A percentile compares a stretch with the other conserved stretches of the same genome.
Evolutionary conservation across 2,329 filamentous ascomycete genomes (phyloP).

Genomic region (Pseudopyricularia javanii): DNA sequence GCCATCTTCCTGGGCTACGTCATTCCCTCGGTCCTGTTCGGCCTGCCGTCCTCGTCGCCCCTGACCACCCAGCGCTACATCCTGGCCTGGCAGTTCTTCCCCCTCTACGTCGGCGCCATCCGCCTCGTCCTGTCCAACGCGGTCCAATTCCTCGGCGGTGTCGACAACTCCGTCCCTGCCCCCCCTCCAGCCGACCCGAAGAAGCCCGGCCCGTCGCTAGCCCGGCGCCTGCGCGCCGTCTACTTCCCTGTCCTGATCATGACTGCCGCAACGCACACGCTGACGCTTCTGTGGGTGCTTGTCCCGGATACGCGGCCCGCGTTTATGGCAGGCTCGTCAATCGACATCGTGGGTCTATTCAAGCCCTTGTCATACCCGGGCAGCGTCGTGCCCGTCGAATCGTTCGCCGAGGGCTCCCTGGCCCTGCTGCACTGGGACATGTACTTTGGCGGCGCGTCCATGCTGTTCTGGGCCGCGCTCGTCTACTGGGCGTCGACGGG

Average conservation of each 20-base stretch:
- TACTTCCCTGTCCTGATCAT: background rate
- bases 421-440: background rate
- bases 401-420: background rate
- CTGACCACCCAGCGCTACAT: background rate
- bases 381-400: background rate
- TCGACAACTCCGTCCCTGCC: background rate
- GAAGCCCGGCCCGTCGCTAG: background rate
- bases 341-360: background rate
- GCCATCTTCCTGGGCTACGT: slow-evolving; percentile 1
- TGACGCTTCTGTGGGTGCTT: background rate
- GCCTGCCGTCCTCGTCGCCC: background rate
- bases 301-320: background rate
- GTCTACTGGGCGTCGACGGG: background rate
- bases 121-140: background rate
- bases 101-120: background rate
- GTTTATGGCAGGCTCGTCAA: background rate
- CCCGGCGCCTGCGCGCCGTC: background rate
- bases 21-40: background rate
- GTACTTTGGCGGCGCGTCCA: background rate
- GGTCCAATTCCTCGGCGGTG: background rate
- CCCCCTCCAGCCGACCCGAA: background rate
- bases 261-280: background rate
- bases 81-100: background rate
- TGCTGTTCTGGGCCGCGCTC: background rate
- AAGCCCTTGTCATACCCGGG: background rate